Base-by-base conservation (phyloP, 106 monocot genomes). In the Platanthera zijinensis region DNA sequence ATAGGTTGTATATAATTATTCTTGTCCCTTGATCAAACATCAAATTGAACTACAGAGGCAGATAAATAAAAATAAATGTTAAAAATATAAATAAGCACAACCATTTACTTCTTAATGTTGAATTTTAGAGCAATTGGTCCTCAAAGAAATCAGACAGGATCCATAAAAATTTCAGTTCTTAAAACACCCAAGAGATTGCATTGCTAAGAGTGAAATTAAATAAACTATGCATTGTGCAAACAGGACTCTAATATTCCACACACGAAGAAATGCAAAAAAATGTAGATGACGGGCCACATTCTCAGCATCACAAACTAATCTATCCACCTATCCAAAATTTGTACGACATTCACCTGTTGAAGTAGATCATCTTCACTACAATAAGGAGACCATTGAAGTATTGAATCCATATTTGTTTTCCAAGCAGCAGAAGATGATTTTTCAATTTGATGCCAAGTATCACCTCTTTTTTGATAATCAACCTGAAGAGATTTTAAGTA, bases 1-100 rank as follows among this genome's bases (percentile, higher is more conserved):
- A 96, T 17, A 96, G 81, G 78, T 91, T 96, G 85, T 89, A 96
- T 77, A 96, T 93, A 51, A 96, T 63, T 54, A 96, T 83, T 59
- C 90, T 86, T 59, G 96, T 96, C 32, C 96, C 96, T 45, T 85
- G 92, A 52, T 93, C 85, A 10, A 18, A 21, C 59, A 93, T 82
- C 77, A 76, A 82, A 19, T 73, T 82, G 64, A 88, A 87, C 89
- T 89, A 82, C 52, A 90, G 51, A 32, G 15, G 10, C 67, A 67
- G 32, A 67, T 11, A 30, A 67, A 2, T 12, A 67, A n/a, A 61
- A 21, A 18, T 2, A 61, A 61, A 39, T 39, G 19, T 61, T 61
- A 8, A 61, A 21, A 61, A 8, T 59, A 19, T 19, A 59, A 19
- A n/a, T n/a, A 19, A 57, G 5, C 57, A 7, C 59, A 59, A 19